Evolutionary conservation across 1,139 yeast species (phyloP).

Genomic region (Yamadazyma atmosphaerica): DNA sequence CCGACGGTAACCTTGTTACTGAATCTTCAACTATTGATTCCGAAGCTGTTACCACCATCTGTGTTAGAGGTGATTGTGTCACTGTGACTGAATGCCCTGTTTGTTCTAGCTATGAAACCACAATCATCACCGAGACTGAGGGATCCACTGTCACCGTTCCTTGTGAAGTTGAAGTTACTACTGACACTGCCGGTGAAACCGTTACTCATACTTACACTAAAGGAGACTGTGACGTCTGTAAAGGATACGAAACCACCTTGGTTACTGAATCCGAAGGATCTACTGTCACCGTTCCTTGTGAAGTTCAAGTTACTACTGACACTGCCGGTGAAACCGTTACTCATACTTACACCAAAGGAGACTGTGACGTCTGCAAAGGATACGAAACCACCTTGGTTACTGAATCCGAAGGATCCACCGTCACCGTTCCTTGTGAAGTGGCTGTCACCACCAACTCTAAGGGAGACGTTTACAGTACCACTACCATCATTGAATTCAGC

Average conservation of each 20-base stretch:
- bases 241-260: conserved; percentile 9
- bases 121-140: conserved; percentile 4
- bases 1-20: conserved; percentile 12
- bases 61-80: conserved; percentile 14
- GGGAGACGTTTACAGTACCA: conserved; percentile 3
- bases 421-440: conserved; percentile 13
- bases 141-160: conserved; percentile 6
- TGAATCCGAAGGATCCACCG: conserved; percentile 12
- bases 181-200: conserved; percentile 1
- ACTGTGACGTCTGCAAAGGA: conserved; percentile 10
- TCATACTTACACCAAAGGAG: conserved; percentile 16
- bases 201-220: conserved; percentile 14
- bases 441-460: conserved; percentile 5
- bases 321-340: conserved; percentile 1
- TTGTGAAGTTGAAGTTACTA: conserved; percentile 10
- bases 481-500: neutral
- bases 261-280: conserved; percentile 14
- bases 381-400: conserved; percentile 12
- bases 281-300: conserved; percentile 12
- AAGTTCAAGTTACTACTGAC: conserved; percentile 8
- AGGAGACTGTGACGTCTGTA: conserved; percentile 12
- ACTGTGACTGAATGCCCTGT: conserved; percentile 10
- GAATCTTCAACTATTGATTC: conserved; percentile 5
- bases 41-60: conserved; percentile 9
- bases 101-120: conserved; percentile 5